Evolutionary conservation across 2,329 filamentous ascomycete genomes (phyloP).

Genomic region (Seiridium unicorne): DNA sequence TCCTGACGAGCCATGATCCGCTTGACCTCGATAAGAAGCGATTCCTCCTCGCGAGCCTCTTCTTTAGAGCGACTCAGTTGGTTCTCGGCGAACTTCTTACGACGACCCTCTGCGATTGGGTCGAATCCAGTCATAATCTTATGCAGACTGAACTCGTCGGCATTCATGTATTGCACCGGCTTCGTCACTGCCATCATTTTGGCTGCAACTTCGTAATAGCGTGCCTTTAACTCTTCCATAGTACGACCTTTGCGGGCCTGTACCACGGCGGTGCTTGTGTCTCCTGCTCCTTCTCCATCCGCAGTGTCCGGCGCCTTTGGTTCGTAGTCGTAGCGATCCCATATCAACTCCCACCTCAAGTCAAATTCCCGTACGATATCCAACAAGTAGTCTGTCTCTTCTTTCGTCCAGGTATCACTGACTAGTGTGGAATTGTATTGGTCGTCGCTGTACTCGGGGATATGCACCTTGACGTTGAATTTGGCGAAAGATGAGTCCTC

Average conservation of each 20-base stretch:
- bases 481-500: conserved; percentile 75
- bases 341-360: conserved; percentile 86
- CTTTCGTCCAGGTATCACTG: conserved; percentile 79
- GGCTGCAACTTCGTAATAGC: conserved; percentile 85
- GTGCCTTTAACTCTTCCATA: conserved; percentile 86
- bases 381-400: conserved; percentile 92
- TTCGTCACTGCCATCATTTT: conserved; percentile 80
- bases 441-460: conserved; percentile 81
- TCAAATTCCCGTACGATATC: conserved; percentile 74
- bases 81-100: conserved; percentile 82
- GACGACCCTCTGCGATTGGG: conserved; percentile 70
- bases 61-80: conserved; percentile 78
- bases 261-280: conserved; percentile 53
- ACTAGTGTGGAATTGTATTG: conserved; percentile 77
- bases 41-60: conserved; percentile 89
- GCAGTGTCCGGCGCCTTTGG: conserved; percentile 32
- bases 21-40: conserved; percentile 84
- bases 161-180: conserved; percentile 82
- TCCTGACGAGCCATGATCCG: conserved; percentile 86
- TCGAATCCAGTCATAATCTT: conserved; percentile 88
- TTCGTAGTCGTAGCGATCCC: conserved; percentile 84
- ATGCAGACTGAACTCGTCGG: conserved; percentile 77
- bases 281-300: conserved; percentile 42
- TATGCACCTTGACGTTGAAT: conserved; percentile 78
- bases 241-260: conserved; percentile 56